A percentile compares a stretch with the other conserved stretches of the same genome.
These are phyloP conservation scores for Monosporozyma solicola DNA, from an alignment of 805 yeast species.

Conservation along the genomic window DNA sequence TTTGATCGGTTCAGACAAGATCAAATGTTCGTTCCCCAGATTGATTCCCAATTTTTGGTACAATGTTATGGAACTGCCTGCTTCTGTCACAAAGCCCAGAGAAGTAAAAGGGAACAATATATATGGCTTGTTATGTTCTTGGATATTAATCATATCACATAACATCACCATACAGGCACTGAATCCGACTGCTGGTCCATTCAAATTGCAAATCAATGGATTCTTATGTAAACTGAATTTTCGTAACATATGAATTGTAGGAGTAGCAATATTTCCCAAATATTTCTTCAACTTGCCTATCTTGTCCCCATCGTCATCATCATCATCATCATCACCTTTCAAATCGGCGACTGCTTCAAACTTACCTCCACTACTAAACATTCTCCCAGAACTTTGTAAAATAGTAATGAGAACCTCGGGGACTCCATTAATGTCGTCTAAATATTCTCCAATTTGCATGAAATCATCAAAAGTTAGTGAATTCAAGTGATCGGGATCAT, in stretches of 20 bases:
- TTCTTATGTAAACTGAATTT: constrained; percentile 62
- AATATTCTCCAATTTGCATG: constrained; percentile 44
- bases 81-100: constrained; percentile 76
- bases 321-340: constrained; percentile 1
- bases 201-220: constrained; percentile 60
- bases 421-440: constrained; percentile 55
- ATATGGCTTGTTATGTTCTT: constrained; percentile 40
- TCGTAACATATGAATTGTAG: constrained; percentile 60
- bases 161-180: constrained; percentile 61
- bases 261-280: constrained; percentile 46
- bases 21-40: constrained; percentile 61
- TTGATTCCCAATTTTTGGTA: constrained; percentile 65
- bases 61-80: constrained; percentile 60
- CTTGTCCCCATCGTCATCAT: not conserved
- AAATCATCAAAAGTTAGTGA: constrained; percentile 62
- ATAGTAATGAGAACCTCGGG: constrained; percentile 56
- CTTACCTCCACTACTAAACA: constrained; percentile 80
- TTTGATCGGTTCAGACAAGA: constrained; percentile 36
- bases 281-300: constrained; percentile 29
- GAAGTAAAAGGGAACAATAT: constrained; percentile 71
- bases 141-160: constrained; percentile 66
- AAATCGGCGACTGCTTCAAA: constrained; percentile 10
- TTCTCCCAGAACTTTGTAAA: constrained; percentile 61
- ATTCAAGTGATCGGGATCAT: constrained; percentile 52
- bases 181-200: constrained; percentile 84